Conservation (phyloP, 2,329 filamentous ascomycete species). For the Pseudomassariella vexata region DNA sequence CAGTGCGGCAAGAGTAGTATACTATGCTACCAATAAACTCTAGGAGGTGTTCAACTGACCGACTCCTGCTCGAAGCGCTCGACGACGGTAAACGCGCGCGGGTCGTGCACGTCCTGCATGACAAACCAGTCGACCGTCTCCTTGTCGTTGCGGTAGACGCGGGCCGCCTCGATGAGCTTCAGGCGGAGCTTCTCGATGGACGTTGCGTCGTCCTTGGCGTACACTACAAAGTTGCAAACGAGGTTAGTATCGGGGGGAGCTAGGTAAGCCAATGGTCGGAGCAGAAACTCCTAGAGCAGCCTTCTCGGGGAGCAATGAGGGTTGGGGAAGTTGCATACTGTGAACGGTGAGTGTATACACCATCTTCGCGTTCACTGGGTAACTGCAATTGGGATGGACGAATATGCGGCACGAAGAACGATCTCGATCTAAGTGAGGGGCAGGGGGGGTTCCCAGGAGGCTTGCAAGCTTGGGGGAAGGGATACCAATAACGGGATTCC, state of each 20-base stretch:
- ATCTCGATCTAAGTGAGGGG: too few relatives aligned
- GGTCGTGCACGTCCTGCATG: conserved; percentile 68
- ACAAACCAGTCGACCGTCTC: conserved; percentile 70
- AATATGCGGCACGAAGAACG: too few relatives aligned
- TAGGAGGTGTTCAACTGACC: conserved; percentile 31
- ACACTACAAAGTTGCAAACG: too few relatives aligned
- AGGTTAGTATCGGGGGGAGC: conserved; percentile 13
- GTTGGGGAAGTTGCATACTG: too few relatives aligned
- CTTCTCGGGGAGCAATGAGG: background rate
- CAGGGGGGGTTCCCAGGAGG: too few relatives aligned
- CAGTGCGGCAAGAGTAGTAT: conserved; percentile 4
- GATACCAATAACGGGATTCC: too few relatives aligned
- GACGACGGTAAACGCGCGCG: conserved; percentile 67
- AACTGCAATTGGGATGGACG: too few relatives aligned
- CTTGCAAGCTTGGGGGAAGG: too few relatives aligned
- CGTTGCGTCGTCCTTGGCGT: conserved; percentile 60
- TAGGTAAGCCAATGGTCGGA: background rate
- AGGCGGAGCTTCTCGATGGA: conserved; percentile 61
- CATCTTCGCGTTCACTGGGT: conserved; percentile 34
- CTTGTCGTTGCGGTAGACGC: conserved; percentile 65
- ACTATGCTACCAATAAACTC: background rate
- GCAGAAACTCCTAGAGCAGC: too few relatives aligned
- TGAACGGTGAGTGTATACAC: conserved; percentile 66
- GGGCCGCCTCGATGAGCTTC: conserved; percentile 70
- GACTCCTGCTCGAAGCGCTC: conserved; percentile 65